These are phyloP conservation scores for Chlamydomonas applanata DNA, from an alignment of 139 green algal genomes.

Conservation along the genomic window DNA sequence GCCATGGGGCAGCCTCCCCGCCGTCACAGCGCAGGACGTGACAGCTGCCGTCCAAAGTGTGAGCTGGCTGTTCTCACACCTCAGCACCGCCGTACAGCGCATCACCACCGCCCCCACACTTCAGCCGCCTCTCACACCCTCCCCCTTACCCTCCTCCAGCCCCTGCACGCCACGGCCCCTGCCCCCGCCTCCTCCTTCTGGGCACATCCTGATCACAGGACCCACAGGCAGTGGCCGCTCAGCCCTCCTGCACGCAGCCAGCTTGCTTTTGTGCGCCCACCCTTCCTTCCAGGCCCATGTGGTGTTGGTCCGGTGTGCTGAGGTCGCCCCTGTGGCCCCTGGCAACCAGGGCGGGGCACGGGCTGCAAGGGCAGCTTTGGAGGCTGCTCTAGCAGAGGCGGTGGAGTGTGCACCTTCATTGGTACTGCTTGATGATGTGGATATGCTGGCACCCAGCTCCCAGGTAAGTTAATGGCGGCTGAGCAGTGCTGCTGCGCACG, in stretches of 20 bases:
- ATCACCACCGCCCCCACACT: too few relatives aligned
- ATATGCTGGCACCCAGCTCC: conserved; percentile 56
- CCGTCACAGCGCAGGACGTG: too few relatives aligned
- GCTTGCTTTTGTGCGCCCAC: conserved; percentile 21
- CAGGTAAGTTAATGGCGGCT: not conserved
- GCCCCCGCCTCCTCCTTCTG: conserved; percentile 14
- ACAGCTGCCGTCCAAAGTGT: too few relatives aligned
- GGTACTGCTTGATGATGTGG: conserved; percentile 82
- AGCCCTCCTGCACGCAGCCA: conserved; percentile 37
- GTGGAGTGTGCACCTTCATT: conserved; percentile 60
- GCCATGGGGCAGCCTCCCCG: too few relatives aligned
- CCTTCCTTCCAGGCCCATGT: conserved; percentile 28
- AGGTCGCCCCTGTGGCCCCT: not conserved
- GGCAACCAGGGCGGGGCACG: conserved; percentile 37
- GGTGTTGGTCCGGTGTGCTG: conserved; percentile 46
- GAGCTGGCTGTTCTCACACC: too few relatives aligned
- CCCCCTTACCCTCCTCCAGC: not conserved
- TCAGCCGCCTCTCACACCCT: too few relatives aligned
- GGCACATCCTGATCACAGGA: conserved; percentile 55
- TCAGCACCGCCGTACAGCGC: too few relatives aligned
- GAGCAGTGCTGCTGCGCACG: too few relatives aligned
- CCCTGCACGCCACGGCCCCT: not conserved
- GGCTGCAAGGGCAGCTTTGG: conserved; percentile 21
- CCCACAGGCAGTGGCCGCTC: conserved; percentile 57
- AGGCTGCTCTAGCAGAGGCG: conserved; percentile 40